Conservation (phyloP, 805 yeast species). For the Pichia membranifaciens region DNA sequence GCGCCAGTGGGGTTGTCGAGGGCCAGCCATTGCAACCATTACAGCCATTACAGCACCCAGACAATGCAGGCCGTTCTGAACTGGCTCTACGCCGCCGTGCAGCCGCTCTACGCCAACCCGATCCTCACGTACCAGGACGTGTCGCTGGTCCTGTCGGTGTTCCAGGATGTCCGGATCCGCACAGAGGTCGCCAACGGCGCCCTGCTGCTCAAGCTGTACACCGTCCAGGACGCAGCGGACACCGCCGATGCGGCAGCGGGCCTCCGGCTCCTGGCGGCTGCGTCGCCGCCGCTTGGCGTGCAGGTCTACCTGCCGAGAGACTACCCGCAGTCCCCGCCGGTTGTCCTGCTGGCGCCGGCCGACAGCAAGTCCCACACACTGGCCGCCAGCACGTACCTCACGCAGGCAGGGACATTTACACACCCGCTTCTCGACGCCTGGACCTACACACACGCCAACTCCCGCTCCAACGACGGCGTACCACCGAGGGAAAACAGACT, state of each 20-base stretch:
- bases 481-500: constrained; percentile 24
- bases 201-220: background rate
- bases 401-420: background rate
- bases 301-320: constrained; percentile 23
- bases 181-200: background rate
- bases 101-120: constrained; percentile 42
- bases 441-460: background rate
- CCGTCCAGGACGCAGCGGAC: background rate
- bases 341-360: constrained; percentile 35
- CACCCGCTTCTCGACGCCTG: background rate
- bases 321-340: constrained; percentile 48
- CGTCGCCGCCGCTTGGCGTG: background rate
- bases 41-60: too few species aligned
- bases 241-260: background rate
- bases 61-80: constrained; percentile 31
- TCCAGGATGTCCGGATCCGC: constrained; percentile 39
- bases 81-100: constrained; percentile 53
- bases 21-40: too few species aligned
- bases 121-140: constrained; percentile 58
- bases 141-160: constrained; percentile 44
- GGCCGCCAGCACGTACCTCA: background rate
- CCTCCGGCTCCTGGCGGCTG: too few species aligned
- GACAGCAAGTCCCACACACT: background rate
- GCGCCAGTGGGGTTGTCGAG: too few species aligned
- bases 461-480: constrained; percentile 13